phyloP scores from a whole-genome alignment of 179 eudicot species.

The Spinacia oleracea region DNA sequence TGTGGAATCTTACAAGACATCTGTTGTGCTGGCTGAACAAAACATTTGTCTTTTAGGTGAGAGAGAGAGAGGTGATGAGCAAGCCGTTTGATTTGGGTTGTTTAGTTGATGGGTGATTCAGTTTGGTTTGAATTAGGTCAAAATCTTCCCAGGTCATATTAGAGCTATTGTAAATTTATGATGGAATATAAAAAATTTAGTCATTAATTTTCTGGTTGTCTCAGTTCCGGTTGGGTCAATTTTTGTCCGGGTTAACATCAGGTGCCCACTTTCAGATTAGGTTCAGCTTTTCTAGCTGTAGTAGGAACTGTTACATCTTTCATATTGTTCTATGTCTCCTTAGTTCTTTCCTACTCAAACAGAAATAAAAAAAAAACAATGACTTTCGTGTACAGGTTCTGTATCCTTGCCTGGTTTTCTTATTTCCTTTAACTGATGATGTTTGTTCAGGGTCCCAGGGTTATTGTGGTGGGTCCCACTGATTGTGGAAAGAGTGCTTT shows the following conservation, averaged over 20 bases:
- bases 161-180: no score
- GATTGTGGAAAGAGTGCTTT: conserved; percentile 97
- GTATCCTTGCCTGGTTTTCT: not conserved
- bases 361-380: not conserved
- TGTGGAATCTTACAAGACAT: not conserved
- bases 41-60: not conserved
- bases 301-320: not conserved
- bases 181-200: no score
- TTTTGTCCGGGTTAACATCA: no score
- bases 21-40: not conserved
- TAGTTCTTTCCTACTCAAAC: not conserved
- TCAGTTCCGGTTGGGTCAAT: no score
- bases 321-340: not conserved
- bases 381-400: not conserved
- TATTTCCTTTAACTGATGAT: not conserved
- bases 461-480: conserved; percentile 95
- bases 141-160: no score
- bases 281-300: not conserved
- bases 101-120: no score
- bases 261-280: no score
- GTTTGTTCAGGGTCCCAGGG: conserved; percentile 78
- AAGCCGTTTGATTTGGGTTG: not conserved
- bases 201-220: no score
- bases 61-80: not conserved
- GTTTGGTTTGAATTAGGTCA: not conserved